A percentile compares a stretch with the other conserved stretches of the same genome.
Conservation (phyloP, 2,329 filamentous ascomycete species). For the Colletotrichum incanum region DNA sequence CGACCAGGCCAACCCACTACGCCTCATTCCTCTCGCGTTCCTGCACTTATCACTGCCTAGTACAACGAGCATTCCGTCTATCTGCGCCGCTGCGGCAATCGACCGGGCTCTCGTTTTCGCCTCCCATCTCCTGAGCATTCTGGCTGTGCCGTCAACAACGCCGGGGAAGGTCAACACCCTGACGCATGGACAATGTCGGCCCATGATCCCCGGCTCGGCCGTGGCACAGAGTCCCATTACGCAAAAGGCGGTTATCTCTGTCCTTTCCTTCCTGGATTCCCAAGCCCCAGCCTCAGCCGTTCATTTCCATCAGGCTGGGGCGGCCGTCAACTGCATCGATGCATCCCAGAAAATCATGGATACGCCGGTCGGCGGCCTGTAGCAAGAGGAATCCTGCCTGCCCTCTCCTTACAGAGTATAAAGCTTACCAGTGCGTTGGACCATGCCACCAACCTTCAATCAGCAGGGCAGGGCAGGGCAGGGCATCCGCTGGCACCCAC, state of each 20-base stretch:
- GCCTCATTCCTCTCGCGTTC: constrained; percentile 8
- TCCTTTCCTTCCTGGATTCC: background rate
- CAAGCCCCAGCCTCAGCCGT: background rate
- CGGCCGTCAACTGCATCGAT: constrained; percentile 23
- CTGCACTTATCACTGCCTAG: background rate
- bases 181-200: constrained; percentile 3
- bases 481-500: constrained; percentile 10
- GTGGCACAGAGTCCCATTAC: constrained; percentile 9
- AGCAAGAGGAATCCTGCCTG: constrained; percentile 10
- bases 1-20: constrained; percentile 24
- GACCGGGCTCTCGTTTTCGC: too few species aligned
- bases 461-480: constrained; percentile 30
- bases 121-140: background rate
- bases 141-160: background rate
- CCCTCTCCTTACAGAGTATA: constrained; percentile 4
- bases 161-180: background rate
- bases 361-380: constrained; percentile 23
- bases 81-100: background rate
- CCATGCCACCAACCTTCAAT: constrained; percentile 16
- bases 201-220: constrained; percentile 25
- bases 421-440: constrained; percentile 31
- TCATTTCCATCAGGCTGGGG: constrained; percentile 23
- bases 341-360: constrained; percentile 9
- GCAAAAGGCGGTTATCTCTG: constrained; percentile 21
- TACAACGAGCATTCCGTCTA: background rate